Percentiles rank a stretch among this genome's conserved stretches.
Conservation (phyloP, 768 basidiomycete species). For the Boletales sp. region DNA sequence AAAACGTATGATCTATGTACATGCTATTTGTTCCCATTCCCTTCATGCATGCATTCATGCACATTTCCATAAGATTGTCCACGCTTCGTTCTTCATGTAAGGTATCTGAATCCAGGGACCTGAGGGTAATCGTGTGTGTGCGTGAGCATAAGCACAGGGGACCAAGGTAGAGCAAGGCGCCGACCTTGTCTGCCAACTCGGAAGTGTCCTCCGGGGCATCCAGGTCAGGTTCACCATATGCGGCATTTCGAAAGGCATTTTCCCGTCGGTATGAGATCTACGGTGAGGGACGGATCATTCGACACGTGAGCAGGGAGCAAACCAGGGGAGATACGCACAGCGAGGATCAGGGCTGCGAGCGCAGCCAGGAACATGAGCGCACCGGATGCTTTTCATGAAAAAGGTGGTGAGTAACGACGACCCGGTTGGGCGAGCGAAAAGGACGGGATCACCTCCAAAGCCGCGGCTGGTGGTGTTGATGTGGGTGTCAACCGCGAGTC, state of each 20-base stretch:
- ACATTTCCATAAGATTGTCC: too few relatives aligned
- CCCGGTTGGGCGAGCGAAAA: background rate
- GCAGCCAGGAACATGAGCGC: conserved; percentile 24
- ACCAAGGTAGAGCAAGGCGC: conserved; percentile 1
- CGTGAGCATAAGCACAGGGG: background rate
- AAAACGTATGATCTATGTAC: too few relatives aligned
- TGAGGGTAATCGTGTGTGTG: too few relatives aligned
- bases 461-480: background rate
- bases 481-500: background rate
- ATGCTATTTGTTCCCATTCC: too few relatives aligned
- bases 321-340: conserved; percentile 6
- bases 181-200: conserved; percentile 62
- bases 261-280: conserved; percentile 64
- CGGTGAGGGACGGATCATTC: background rate
- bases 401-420: too few relatives aligned
- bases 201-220: conserved; percentile 55
- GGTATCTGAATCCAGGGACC: too few relatives aligned
- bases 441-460: background rate
- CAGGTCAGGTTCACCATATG: conserved; percentile 48
- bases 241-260: conserved; percentile 51
- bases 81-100: background rate
- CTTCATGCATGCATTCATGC: too few relatives aligned
- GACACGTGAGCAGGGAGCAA: background rate
- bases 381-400: conserved; percentile 7
- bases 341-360: conserved; percentile 16